Percentiles rank a stretch among this genome's conserved stretches.
phyloP scores from a whole-genome alignment of 2,329 filamentous ascomycete genomes.

The Claviceps africana region DNA sequence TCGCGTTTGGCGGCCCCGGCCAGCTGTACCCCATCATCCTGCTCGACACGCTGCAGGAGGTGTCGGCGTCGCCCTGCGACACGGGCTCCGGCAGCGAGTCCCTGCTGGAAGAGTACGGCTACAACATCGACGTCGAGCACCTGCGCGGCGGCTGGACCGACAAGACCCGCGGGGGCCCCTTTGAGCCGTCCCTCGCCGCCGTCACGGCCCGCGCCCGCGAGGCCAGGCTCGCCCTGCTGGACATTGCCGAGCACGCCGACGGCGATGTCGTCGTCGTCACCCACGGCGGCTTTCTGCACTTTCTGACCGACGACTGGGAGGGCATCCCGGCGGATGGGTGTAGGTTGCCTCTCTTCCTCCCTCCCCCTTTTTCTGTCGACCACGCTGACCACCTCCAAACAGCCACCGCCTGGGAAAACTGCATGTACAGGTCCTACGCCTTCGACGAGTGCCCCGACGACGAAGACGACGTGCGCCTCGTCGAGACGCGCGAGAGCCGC shows the following conservation, averaged over 20 bases:
- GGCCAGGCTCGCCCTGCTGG: constrained; percentile 44
- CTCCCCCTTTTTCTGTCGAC: not conserved
- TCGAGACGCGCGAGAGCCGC: constrained; percentile 37
- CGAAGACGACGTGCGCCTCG: constrained; percentile 32
- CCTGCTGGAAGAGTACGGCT: constrained; percentile 47
- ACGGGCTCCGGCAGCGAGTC: constrained; percentile 45
- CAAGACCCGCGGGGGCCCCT: constrained; percentile 37
- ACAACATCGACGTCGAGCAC: constrained; percentile 46
- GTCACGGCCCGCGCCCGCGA: constrained; percentile 47
- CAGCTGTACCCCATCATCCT: constrained; percentile 39
- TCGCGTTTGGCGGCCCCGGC: constrained; percentile 44
- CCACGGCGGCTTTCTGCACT: constrained; percentile 75
- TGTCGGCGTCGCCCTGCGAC: constrained; percentile 61
- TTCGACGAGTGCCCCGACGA: constrained; percentile 41
- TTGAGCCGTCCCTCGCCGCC: constrained; percentile 33
- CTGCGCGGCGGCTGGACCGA: constrained; percentile 57
- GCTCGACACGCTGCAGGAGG: constrained; percentile 67
- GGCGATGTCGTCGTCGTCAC: constrained; percentile 61
- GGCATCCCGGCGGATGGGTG: constrained; percentile 33
- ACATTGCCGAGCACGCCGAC: constrained; percentile 29
- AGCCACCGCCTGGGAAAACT: constrained; percentile 64
- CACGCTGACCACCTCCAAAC: not conserved
- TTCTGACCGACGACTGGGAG: constrained; percentile 69
- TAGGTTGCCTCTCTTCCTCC: constrained; percentile 13
- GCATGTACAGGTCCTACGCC: constrained; percentile 54